A percentile compares a stretch with the other conserved stretches of the same genome.
Conservation (phyloP, 2,329 filamentous ascomycete species). For the Ilyonectria mors-panacis region DNA sequence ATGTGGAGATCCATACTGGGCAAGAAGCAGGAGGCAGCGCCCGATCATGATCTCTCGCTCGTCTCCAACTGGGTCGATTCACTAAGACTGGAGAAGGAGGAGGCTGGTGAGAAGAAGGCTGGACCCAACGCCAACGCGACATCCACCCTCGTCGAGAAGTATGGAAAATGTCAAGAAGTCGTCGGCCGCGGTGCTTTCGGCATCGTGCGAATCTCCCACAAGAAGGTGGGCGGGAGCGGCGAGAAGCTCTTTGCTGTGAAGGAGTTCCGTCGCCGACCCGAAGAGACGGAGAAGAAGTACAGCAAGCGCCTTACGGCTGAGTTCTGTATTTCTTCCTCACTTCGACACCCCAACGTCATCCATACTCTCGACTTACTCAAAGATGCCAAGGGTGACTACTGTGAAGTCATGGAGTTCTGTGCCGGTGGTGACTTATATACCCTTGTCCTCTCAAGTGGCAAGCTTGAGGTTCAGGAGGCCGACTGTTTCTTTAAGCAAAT, state of each 20-base stretch:
- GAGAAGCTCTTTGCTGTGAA: constrained; percentile 98
- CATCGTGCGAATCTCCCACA: constrained; percentile 97
- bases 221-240: constrained; percentile 84
- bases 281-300: constrained; percentile 97
- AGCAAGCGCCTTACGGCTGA: constrained; percentile 97
- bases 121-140: constrained; percentile 81
- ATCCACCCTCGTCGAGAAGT: constrained; percentile 89
- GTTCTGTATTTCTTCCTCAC: constrained; percentile 97
- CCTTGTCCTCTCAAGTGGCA: constrained; percentile 89
- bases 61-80: constrained; percentile 98
- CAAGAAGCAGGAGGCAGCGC: constrained; percentile 81
- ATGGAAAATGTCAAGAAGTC: constrained; percentile 98
- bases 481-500: constrained; percentile 99
- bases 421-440: constrained; percentile 97
- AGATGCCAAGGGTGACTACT: constrained; percentile 97
- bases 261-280: constrained; percentile 93
- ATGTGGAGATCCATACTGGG: constrained; percentile 91
- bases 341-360: constrained; percentile 97
- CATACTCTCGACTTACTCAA: constrained; percentile 96
- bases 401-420: constrained; percentile 99
- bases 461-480: constrained; percentile 91
- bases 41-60: constrained; percentile 88
- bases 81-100: constrained; percentile 88
- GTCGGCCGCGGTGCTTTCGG: constrained; percentile 97
- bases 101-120: constrained; percentile 84